Evolutionary conservation across 805 yeast genomes (phyloP).

Genomic region (Suhomyces sp.): DNA sequence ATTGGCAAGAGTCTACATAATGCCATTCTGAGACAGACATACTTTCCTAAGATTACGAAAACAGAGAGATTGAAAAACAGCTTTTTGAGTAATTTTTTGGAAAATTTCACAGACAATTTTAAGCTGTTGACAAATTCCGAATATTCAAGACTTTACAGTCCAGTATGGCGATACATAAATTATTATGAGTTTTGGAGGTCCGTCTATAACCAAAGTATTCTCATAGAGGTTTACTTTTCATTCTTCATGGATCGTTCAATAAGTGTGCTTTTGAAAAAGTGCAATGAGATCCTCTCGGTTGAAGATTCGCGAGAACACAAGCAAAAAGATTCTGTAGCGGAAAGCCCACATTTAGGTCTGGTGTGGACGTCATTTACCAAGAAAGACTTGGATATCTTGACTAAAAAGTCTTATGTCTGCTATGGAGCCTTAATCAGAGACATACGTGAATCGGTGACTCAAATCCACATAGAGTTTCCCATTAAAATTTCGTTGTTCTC

Average conservation of each 20-base stretch:
- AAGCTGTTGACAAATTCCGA: constrained; percentile 15
- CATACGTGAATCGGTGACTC: constrained; percentile 29
- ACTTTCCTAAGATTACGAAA: constrained; percentile 12
- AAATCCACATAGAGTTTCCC: constrained; percentile 33
- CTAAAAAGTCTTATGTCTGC: constrained; percentile 28
- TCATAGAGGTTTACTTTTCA: constrained; percentile 29
- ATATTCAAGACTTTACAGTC: constrained; percentile 13
- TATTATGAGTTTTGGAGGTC: constrained; percentile 29
- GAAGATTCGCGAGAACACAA: constrained; percentile 4
- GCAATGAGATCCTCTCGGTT: constrained; percentile 9
- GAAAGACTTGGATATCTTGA: constrained; percentile 28
- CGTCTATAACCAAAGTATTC: constrained; percentile 26
- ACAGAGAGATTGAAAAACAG: constrained; percentile 11
- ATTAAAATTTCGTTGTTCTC: constrained; percentile 36
- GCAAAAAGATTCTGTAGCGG: not conserved
- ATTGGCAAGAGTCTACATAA: constrained; percentile 16
- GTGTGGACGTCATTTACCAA: constrained; percentile 24
- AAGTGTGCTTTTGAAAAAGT: constrained; percentile 22
- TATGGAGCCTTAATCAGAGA: constrained; percentile 36
- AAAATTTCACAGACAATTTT: constrained; percentile 8
- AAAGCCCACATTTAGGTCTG: constrained; percentile 2
- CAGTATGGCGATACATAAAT: constrained; percentile 25
- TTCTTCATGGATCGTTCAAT: constrained; percentile 39
- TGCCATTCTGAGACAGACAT: constrained; percentile 12
- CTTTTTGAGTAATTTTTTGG: constrained; percentile 15